phyloP scores from a whole-genome alignment of 2,329 filamentous ascomycete genomes.

The Grosmannia serpens region DNA sequence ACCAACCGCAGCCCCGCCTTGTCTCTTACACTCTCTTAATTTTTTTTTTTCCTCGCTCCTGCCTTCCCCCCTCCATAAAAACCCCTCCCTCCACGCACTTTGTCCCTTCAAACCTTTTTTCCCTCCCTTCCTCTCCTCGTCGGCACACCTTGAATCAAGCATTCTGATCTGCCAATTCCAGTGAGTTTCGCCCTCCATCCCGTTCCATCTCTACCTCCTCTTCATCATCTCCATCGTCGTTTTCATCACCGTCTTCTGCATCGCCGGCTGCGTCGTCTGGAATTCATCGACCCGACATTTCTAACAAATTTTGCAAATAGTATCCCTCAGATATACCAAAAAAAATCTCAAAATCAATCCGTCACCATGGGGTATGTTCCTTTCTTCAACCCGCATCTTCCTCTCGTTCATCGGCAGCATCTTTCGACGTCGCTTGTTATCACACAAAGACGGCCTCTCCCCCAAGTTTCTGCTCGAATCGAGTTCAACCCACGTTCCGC shows the following conservation, averaged over 20 bases:
- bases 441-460: too few species aligned
- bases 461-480: neutral
- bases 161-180: constrained; percentile 22
- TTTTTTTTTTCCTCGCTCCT: constrained; percentile 3
- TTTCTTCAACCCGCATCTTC: neutral
- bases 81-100: constrained; percentile 10
- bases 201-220: constrained; percentile 7
- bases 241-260: neutral
- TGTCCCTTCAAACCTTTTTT: constrained; percentile 10
- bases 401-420: neutral
- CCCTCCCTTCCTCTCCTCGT: constrained; percentile 20
- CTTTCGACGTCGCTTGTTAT: neutral
- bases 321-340: constrained; percentile 2
- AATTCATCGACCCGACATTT: neutral
- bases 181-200: constrained; percentile 10
- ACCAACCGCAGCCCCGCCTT: constrained; percentile 12
- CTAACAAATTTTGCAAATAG: neutral
- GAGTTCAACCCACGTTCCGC: neutral
- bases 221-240: constrained; percentile 2
- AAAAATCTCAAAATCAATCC: constrained; percentile 10
- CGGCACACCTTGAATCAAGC: constrained; percentile 29
- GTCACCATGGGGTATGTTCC: constrained; percentile 27
- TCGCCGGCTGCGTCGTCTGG: neutral
- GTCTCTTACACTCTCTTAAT: neutral
- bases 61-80: constrained; percentile 11